Base-by-base conservation (phyloP, 2,329 filamentous ascomycete species). In the Colletotrichum trifolii region DNA sequence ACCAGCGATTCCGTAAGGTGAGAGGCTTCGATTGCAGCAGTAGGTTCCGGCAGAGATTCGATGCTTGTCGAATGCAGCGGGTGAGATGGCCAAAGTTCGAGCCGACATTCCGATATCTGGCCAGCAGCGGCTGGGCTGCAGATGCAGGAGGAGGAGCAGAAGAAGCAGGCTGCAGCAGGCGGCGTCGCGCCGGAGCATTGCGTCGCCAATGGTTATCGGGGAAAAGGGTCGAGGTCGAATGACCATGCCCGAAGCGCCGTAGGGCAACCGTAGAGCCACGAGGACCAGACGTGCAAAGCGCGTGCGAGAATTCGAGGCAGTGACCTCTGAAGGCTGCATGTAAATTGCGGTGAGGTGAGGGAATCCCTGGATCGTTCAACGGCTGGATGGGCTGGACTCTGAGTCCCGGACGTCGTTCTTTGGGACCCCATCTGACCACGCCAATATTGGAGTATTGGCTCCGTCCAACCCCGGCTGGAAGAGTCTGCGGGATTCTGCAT, bases 261-360 rank as follows among this genome's bases (percentile, higher is more conserved):
- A 47, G 45, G 45, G 45, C 39, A 25, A 25, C 25, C 25, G 25
- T 5, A 43, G 58, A 45, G 39, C 52, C 59, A 46, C 36, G 40
- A 49, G 45, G 36, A 15, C 15, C 13, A 15, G 12, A 43, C 17
- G 45, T 55, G 52, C 36, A 40, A 38, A 40, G 34, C 50, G 48
- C 15, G 46, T 47, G 15, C 12, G 59, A 56, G 49, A 12, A 52
- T 9, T 38, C 36, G 42, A 64, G 36, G n/a, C 63, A 38, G 11
- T 53, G 42, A 12, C 59, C 40, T 46, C 53, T 48, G 34, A 39
- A 33, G 38, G 33, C 60, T 45, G 33, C 53, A 66, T 34, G 47
- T 57, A 64, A 59, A 59, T 49, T 66, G 63, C 58, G 63, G 62
- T 65, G 62, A 61, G 57, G 35, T 13, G 57, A 50, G 57, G 35